Percentiles rank a stretch among this genome's conserved stretches.
Evolutionary conservation across 495 filamentous ascomycete species (phyloP).

Genomic region (Neurospora pannonica): DNA sequence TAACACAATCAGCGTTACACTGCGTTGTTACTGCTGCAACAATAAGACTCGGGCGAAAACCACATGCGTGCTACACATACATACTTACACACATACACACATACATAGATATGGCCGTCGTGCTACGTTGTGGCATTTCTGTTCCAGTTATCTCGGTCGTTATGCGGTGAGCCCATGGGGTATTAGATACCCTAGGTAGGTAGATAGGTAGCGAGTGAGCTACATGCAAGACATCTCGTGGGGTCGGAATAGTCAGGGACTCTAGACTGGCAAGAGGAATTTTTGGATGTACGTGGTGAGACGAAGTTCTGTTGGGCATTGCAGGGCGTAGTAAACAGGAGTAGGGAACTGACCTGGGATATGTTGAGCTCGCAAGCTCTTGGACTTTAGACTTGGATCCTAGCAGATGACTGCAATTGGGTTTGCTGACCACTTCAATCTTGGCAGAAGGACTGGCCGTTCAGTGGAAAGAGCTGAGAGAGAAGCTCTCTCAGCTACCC

Average conservation of each 20-base stretch:
- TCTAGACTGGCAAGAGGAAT: neutral
- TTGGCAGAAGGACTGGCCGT: neutral
- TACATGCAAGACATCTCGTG: neutral
- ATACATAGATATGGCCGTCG: neutral
- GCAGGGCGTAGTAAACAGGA: neutral
- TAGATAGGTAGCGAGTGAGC: neutral
- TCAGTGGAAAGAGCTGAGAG: neutral
- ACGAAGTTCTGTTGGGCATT: neutral
- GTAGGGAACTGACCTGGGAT: neutral
- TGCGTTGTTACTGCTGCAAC: neutral
- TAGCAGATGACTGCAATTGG: neutral
- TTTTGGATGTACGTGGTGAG: neutral
- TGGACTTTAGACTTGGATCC: neutral
- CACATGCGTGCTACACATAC: neutral
- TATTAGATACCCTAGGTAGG: neutral
- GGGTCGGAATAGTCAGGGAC: neutral
- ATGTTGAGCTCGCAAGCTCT: neutral
- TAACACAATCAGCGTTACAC: neutral
- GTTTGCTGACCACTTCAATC: neutral
- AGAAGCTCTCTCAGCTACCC: neutral
- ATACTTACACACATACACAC: neutral
- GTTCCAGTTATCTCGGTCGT: neutral
- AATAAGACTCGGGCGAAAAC: neutral
- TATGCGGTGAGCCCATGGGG: neutral
- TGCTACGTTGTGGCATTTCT: neutral